Base-by-base conservation (phyloP, 768 basidiomycete species). In the Leccinum sublutescens region DNA sequence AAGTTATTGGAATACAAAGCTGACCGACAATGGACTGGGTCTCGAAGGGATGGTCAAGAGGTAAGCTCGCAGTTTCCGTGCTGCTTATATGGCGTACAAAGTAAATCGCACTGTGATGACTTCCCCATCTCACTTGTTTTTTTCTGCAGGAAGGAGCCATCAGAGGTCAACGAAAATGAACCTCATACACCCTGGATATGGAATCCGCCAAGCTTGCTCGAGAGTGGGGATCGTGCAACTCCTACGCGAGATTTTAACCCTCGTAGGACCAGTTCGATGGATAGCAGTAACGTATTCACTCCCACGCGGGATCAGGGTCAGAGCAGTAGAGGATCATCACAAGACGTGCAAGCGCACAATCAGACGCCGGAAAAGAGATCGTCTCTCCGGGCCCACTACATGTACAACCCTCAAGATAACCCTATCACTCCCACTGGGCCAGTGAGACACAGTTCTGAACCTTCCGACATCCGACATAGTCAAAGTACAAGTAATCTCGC, bases 131-230 rank as follows among this genome's bases (percentile, higher is more conserved):
- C 43, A 19, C n/a, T 45, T 21, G 5, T 9, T 40, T 40, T 17
- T 45, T 52, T 14, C 21, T 52, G 2, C 38, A 71, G 72, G 52
- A 64, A 58, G 57, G 64, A 65, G 0, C 66, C 68, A 63, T 77
- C 67, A 66, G 80, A 62, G 62, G 69, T 51, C 71, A 74, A 58
- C 11, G 74, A 76, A 19, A 74, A 74, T 17, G 74, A 72, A 15
- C 74, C 77, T 6, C 76, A 80, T 14, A 89, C 89, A 0, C 89
- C 89, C 8, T 91, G 88, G 88, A 79, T 89, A 57, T 91, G 89
- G 89, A 85, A 80, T 71, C 82, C 86, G 25, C 68, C 78, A 36
- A 74, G 75, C 57, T 74, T 85, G 21, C 68, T 71, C 7, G 66
- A 75, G 40, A 62, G 6, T 29, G 62, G 52, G 7, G 65, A 70